phyloP scores from a whole-genome alignment of 2,329 filamentous ascomycete species.

The Rhinocladiella similis region DNA sequence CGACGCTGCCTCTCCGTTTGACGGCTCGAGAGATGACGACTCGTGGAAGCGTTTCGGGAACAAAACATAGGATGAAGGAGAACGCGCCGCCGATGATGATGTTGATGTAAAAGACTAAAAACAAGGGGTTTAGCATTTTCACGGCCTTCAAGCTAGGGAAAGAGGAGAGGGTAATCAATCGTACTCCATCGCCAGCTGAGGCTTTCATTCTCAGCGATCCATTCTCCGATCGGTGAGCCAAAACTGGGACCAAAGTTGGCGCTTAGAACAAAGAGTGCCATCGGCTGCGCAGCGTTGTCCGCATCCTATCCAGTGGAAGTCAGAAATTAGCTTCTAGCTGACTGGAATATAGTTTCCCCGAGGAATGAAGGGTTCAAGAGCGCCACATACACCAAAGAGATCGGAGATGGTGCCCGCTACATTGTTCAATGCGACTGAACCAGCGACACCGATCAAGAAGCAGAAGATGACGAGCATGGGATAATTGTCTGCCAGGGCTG shows the following conservation, averaged over 20 bases:
- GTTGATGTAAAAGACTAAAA: constrained; percentile 34
- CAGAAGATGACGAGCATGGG: constrained; percentile 43
- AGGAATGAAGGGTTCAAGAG: neutral
- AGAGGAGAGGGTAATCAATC: constrained; percentile 31
- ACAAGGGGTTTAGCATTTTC: too few relatives aligned
- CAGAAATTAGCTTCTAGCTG: neutral
- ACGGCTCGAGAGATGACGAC: constrained; percentile 40
- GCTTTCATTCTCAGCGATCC: constrained; percentile 39
- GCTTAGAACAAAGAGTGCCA: constrained; percentile 44
- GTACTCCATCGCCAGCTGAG: constrained; percentile 41
- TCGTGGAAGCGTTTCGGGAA: constrained; percentile 44
- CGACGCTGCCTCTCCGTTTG: constrained; percentile 32
- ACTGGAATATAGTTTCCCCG: neutral
- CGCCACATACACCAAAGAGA: constrained; percentile 39
- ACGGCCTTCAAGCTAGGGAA: too few relatives aligned
- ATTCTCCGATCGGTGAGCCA: constrained; percentile 43
- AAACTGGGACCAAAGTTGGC: constrained; percentile 44
- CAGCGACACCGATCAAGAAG: constrained; percentile 38
- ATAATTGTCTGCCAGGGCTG: constrained; percentile 37
- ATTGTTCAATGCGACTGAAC: constrained; percentile 39
- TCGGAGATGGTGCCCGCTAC: constrained; percentile 40
- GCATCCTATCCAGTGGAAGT: constrained; percentile 16
- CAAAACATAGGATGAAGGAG: constrained; percentile 37
- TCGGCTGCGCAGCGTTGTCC: constrained; percentile 41
- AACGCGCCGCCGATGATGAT: constrained; percentile 43